Base-by-base conservation (phyloP, 148 eudicot species). In the Rhododendron vialii region DNA sequence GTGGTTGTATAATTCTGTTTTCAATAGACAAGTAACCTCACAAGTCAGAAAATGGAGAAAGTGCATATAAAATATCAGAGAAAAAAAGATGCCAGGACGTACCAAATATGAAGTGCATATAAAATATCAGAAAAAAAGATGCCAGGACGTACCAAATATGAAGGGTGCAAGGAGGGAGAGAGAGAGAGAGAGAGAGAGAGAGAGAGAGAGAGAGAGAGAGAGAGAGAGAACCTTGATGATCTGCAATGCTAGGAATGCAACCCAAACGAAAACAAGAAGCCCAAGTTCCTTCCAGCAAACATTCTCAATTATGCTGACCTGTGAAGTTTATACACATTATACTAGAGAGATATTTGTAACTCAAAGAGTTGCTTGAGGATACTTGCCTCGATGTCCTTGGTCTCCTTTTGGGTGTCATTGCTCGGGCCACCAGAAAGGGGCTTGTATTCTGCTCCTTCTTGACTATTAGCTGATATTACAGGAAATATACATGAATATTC, bases 251-350 rank as follows among this genome's bases (percentile, higher is more conserved):
- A 96, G 96, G 90, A 94, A 95, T 26, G 95, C 90, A 50, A 92
- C 63, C 99, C 99, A 96, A 82, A 96, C 99, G 75, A 91, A 91
- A 86, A 74, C 24, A 63, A 96, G 98, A 78, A 96, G 96, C 88
- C 97, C 95, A 48, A 91, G 87, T 88, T 96, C 97, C 88, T 93
- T 96, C 98, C 98, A 95, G 90, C 87, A 91, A 86, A 94, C 94
- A 88, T 96, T 95, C 87, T 95, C 93, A 30, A 89, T 4, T 75
- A 92, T 50, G 33, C 94, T 80, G 73, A 91, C 97, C 99, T 96
- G 90, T 65, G 78, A 81, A 30, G 47, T 35, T 81, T 24, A 82
- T 74, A 84, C 33, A 43, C 78, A 79, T 87, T 53, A 87, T 86
- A 67, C 17, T 59, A 45, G 22, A 18, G 33, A 35, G 36, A 48